Evolutionary conservation across 768 basidiomycete species (phyloP).

Genomic region (Gyrodon lividus): DNA sequence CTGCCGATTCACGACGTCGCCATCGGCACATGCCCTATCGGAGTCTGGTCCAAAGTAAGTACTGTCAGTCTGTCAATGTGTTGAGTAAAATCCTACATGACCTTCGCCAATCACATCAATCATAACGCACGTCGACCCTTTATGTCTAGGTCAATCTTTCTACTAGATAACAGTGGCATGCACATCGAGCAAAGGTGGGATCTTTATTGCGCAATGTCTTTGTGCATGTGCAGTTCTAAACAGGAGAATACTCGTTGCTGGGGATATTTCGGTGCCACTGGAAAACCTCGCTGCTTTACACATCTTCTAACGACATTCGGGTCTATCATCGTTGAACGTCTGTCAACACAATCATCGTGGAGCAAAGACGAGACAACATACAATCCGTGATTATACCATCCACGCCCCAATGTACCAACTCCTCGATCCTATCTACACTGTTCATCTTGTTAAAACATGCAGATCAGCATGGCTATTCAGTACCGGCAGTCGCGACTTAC

Average conservation of each 20-base stretch:
- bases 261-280: slow-evolving; percentile 58
- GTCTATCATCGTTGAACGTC: slow-evolving; percentile 30
- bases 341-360: background rate
- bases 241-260: slow-evolving; percentile 61
- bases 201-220: background rate
- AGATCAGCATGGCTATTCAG: slow-evolving; percentile 1
- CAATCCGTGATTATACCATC: slow-evolving; percentile 83
- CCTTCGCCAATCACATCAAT: no score
- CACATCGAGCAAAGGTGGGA: no score
- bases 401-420: slow-evolving; percentile 56
- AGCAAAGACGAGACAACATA: slow-evolving; percentile 17
- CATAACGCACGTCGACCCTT: no score
- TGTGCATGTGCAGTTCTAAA: slow-evolving; percentile 50
- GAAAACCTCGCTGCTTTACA: slow-evolving; percentile 50
- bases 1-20: background rate
- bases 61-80: no score
- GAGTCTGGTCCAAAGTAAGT: no score
- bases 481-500: slow-evolving; percentile 36
- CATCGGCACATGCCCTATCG: no score
- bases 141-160: no score
- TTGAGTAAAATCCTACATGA: no score
- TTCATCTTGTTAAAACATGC: slow-evolving; percentile 47
- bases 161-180: no score
- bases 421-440: slow-evolving; percentile 56
- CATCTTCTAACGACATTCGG: slow-evolving; percentile 58